Evolutionary conservation across 2,329 filamentous ascomycete genomes (phyloP).

Genomic region (Colletotrichum graminicola): DNA sequence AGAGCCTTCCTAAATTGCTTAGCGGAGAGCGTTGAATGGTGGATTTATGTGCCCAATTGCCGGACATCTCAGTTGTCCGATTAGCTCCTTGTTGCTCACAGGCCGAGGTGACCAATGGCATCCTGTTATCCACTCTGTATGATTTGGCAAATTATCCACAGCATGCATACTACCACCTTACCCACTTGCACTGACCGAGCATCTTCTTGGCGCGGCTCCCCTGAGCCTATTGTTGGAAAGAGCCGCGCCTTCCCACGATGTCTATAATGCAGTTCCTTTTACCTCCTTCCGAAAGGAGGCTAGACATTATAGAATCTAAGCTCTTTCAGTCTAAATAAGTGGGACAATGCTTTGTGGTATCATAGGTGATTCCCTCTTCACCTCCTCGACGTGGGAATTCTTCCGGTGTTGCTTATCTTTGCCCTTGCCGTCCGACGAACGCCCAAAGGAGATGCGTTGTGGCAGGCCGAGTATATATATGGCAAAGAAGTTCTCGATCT

Average conservation of each 20-base stretch:
- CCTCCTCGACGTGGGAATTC: constrained; percentile 31
- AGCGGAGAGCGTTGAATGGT: constrained; percentile 6
- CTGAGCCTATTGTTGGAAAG: constrained; percentile 22
- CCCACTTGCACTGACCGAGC: background rate
- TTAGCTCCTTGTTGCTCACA: constrained; percentile 8
- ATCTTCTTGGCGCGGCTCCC: constrained; percentile 17
- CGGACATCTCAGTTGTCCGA: constrained; percentile 9
- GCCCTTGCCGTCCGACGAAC: background rate
- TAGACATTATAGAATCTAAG: background rate
- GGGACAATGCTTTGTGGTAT: background rate
- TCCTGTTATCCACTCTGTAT: background rate
- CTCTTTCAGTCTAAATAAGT: background rate
- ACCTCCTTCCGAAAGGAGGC: constrained; percentile 28
- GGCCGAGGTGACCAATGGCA: constrained; percentile 19
- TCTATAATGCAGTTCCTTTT: background rate
- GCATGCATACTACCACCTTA: constrained; percentile 24
- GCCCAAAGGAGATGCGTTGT: background rate
- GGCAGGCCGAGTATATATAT: constrained; percentile 15
- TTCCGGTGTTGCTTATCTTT: constrained; percentile 31
- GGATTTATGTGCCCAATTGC: constrained; percentile 3
- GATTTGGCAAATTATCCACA: background rate
- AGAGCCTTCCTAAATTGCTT: constrained; percentile 34
- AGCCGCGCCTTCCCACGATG: background rate
- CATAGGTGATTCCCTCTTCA: background rate
- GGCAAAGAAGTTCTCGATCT: background rate